Percentiles rank a stretch among this genome's conserved stretches.
Conservation (phyloP, 805 yeast species). For the Grigorovia yakushimaensis region DNA sequence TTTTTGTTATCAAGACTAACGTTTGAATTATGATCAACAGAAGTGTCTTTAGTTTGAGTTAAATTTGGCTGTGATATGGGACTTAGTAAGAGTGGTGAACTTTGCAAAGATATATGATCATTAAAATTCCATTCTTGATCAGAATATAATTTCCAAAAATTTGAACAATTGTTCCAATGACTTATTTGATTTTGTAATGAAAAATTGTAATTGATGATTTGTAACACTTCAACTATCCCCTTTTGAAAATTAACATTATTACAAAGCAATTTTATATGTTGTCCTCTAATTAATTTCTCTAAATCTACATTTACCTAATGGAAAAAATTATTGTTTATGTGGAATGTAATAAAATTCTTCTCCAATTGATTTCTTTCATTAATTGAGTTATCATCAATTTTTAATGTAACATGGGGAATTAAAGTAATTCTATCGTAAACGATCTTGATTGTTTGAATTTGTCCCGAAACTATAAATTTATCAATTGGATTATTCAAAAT, state of each 20-base stretch:
- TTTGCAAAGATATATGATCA: neutral
- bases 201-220: constrained; percentile 2
- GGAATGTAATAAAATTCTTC: neutral
- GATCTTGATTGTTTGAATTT: constrained; percentile 10
- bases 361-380: neutral
- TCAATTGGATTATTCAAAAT: constrained; percentile 36
- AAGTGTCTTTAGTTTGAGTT: neutral
- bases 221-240: neutral
- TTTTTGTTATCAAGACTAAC: neutral
- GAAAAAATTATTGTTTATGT: neutral
- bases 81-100: neutral
- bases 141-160: neutral
- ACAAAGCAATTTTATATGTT: neutral
- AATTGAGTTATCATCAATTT: constrained; percentile 2
- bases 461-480: constrained; percentile 30
- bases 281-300: neutral
- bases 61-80: neutral
- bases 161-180: constrained; percentile 1
- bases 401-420: neutral
- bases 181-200: neutral
- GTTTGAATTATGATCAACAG: too few relatives aligned
- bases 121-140: neutral
- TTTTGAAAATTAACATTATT: neutral
- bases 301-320: neutral
- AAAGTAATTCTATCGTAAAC: neutral